Evolutionary conservation across 805 yeast genomes (phyloP), one percentile per base, ranked within the genome.

Genomic region (Myxozyma nipponensis): DNA sequence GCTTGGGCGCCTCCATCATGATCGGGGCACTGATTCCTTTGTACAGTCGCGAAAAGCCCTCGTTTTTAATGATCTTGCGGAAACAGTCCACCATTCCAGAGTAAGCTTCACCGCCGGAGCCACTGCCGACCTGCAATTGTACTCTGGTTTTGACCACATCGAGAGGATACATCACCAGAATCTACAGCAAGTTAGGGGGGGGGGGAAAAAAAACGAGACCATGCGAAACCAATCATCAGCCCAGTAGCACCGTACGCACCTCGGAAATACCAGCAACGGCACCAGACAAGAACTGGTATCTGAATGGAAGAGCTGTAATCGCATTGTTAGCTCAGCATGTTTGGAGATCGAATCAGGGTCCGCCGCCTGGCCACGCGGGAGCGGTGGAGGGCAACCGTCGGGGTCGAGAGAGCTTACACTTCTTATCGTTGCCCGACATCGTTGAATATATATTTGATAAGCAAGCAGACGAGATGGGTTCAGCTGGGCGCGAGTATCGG

Each of bases 191-290:
- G n/a, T n/a, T n/a, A n/a, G n/a, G n/a, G n/a, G n/a, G n/a, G n/a
- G n/a, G n/a, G n/a, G n/a, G n/a, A n/a, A n/a, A n/a, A n/a, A n/a
- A n/a, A n/a, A n/a, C n/a, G n/a, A n/a, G n/a, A n/a, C n/a, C n/a
- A n/a, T 28, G 7, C 10, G 32, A 7, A 38, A 7, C 44, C 42
- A 18, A 6, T 7, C 25, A 18, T 37, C 26, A 36, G 72, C n/a
- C n/a, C n/a, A n/a, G n/a, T n/a, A n/a, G n/a, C n/a, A n/a, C n/a
- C n/a, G n/a, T n/a, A n/a, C 67, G n/a, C 44, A 66, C 70, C 66
- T 93, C 98, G 24, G 96, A 87, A 56, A 93, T 89, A 59, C 99
- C 99, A 56, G 99, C 98, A 64, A 90, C 77, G 65, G 95, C 98
- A 62, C 95, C 99, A 54, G 88, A 82, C 56, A 76, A 74, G 68